These are phyloP conservation scores for Wickerhamomyces chambardii DNA, from an alignment of 805 yeast genomes.

Conservation along the genomic window DNA sequence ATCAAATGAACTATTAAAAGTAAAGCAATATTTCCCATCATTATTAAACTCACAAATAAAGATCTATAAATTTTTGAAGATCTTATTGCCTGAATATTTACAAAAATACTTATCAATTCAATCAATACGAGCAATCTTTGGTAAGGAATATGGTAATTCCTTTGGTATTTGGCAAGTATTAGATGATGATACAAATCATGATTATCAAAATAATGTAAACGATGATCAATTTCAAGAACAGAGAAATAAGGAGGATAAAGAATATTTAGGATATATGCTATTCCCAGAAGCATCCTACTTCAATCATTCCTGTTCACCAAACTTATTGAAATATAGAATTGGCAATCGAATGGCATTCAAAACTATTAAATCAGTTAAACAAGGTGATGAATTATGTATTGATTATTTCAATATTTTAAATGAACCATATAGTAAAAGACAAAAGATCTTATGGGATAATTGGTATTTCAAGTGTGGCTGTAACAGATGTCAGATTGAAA, in stretches of 20 bases:
- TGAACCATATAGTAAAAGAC: slow-evolving; percentile 31
- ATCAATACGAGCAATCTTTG: slow-evolving; percentile 37
- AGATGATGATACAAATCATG: slow-evolving; percentile 19
- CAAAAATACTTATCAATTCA: slow-evolving; percentile 27
- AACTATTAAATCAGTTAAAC: slow-evolving; percentile 27
- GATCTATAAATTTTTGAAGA: slow-evolving; percentile 37
- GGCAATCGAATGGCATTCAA: slow-evolving; percentile 32
- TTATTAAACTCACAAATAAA: slow-evolving; percentile 36
- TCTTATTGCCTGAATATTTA: slow-evolving; percentile 26
- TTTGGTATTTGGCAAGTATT: slow-evolving; percentile 58
- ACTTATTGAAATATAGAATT: slow-evolving; percentile 34
- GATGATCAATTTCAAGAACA: too few relatives aligned
- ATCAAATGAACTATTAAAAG: slow-evolving; percentile 40
- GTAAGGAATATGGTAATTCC: slow-evolving; percentile 57
- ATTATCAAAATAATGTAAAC: too few relatives aligned
- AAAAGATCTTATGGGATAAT: slow-evolving; percentile 30
- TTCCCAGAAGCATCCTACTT: slow-evolving; percentile 59
- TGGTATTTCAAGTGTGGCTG: slow-evolving; percentile 60
- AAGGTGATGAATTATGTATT: slow-evolving; percentile 46
- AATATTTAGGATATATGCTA: slow-evolving; percentile 51
- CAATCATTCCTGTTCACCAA: slow-evolving; percentile 61
- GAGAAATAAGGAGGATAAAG: slow-evolving; percentile 29
- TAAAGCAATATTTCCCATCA: slow-evolving; percentile 31
- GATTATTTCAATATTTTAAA: slow-evolving; percentile 46
- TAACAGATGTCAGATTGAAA: slow-evolving; percentile 28